Percentiles rank a stretch among this genome's conserved stretches.
Evolutionary conservation across 495 filamentous ascomycete genomes (phyloP).

Genomic region (Neurospora intermedia): DNA sequence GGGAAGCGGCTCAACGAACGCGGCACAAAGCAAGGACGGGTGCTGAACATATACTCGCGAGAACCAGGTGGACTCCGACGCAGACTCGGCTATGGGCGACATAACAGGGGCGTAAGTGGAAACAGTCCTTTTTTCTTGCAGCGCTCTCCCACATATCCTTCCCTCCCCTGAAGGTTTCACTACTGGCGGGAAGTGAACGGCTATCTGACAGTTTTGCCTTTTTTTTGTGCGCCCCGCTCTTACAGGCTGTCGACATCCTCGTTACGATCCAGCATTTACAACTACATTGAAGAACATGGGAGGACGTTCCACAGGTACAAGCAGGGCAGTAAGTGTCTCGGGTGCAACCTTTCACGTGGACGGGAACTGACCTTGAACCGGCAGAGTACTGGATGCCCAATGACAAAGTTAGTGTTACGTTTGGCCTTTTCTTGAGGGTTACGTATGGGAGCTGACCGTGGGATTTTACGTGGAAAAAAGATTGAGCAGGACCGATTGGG

Average conservation of each 20-base stretch:
- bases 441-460: not conserved
- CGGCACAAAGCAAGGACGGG: not conserved
- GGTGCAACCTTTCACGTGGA: not conserved
- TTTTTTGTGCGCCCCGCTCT: not conserved
- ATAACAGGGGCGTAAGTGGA: not conserved
- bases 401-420: slow-evolving; percentile 14
- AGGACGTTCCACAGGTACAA: slow-evolving; percentile 28
- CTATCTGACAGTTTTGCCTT: not conserved
- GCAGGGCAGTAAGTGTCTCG: slow-evolving; percentile 22
- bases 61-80: slow-evolving; percentile 5
- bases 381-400: slow-evolving; percentile 23
- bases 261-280: slow-evolving; percentile 8
- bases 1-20: not conserved
- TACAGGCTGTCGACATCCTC: slow-evolving; percentile 6
- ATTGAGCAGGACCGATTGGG: slow-evolving; percentile 36
- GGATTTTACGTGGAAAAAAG: slow-evolving; percentile 9
- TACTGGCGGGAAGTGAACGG: not conserved
- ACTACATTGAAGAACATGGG: slow-evolving; percentile 22
- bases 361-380: not conserved
- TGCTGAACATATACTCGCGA: not conserved
- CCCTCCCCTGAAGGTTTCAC: not conserved
- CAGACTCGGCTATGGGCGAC: slow-evolving; percentile 6
- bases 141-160: not conserved
- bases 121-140: not conserved
- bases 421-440: not conserved